Evolutionary conservation across 306 rosid genomes (phyloP).

Genomic region (Glycine soja): DNA sequence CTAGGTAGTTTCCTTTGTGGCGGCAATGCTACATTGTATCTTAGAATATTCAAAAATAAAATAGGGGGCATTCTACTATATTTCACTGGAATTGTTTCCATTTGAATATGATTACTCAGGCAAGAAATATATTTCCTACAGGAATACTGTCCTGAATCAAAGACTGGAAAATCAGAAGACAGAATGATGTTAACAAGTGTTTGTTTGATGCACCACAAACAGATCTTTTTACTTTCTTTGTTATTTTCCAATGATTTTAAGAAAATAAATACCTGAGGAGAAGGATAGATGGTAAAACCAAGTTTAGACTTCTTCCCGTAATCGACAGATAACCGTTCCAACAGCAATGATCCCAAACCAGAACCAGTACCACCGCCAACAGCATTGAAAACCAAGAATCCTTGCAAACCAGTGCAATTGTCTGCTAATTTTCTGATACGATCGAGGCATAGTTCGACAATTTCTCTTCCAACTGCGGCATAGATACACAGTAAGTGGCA

Average conservation of each 20-base stretch:
- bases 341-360: slow-evolving; percentile 76
- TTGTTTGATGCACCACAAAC: slow-evolving; percentile 22
- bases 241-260: slow-evolving; percentile 7
- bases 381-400: slow-evolving; percentile 77
- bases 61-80: neutral
- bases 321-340: slow-evolving; percentile 79
- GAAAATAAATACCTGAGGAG: slow-evolving; percentile 72
- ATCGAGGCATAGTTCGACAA: slow-evolving; percentile 78
- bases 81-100: neutral
- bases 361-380: slow-evolving; percentile 93
- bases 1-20: neutral
- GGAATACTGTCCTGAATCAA: neutral
- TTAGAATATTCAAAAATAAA: neutral
- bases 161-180: neutral
- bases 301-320: slow-evolving; percentile 82
- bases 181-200: neutral
- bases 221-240: neutral
- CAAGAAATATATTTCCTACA: slow-evolving; percentile 2
- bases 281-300: slow-evolving; percentile 76
- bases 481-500: slow-evolving; percentile 40
- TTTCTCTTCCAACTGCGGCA: slow-evolving; percentile 77
- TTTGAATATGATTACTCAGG: slow-evolving; percentile 2
- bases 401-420: slow-evolving; percentile 84
- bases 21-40: neutral
- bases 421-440: slow-evolving; percentile 76